Percentiles rank a stretch among this genome's conserved stretches.
These are phyloP conservation scores for Leucaena leucocephala DNA, from an alignment of 306 rosid genomes.

Conservation along the genomic window DNA sequence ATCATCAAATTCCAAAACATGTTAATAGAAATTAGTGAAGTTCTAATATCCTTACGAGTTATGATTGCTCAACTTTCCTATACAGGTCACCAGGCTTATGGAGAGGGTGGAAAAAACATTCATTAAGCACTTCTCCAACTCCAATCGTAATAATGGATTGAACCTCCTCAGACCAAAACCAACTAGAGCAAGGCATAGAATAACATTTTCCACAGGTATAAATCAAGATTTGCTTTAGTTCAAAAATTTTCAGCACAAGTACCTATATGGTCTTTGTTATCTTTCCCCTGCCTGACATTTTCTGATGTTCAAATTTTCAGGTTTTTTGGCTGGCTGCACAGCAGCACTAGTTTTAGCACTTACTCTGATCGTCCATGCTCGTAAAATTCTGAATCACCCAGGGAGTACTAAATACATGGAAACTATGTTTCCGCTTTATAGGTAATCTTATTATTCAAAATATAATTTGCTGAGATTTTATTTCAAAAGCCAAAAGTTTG, in stretches of 20 bases:
- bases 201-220: slow-evolving; percentile 64
- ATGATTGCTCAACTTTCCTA: slow-evolving; percentile 28
- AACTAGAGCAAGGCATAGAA: slow-evolving; percentile 61
- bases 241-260: neutral
- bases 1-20: neutral
- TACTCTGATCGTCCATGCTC: slow-evolving; percentile 46
- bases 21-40: neutral
- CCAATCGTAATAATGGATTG: slow-evolving; percentile 68
- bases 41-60: neutral
- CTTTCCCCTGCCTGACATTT: slow-evolving; percentile 12
- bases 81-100: slow-evolving; percentile 41
- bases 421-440: slow-evolving; percentile 72
- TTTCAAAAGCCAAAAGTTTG: neutral
- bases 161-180: slow-evolving; percentile 59
- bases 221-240: neutral
- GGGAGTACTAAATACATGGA: slow-evolving; percentile 59
- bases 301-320: slow-evolving; percentile 38
- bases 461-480: neutral
- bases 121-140: slow-evolving; percentile 57
- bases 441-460: slow-evolving; percentile 39
- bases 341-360: slow-evolving; percentile 57
- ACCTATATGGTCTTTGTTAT: neutral
- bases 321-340: slow-evolving; percentile 72
- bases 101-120: slow-evolving; percentile 44
- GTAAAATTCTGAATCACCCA: slow-evolving; percentile 35